phyloP scores from a whole-genome alignment of 257 asterid species.

The Apocynum venetum region DNA sequence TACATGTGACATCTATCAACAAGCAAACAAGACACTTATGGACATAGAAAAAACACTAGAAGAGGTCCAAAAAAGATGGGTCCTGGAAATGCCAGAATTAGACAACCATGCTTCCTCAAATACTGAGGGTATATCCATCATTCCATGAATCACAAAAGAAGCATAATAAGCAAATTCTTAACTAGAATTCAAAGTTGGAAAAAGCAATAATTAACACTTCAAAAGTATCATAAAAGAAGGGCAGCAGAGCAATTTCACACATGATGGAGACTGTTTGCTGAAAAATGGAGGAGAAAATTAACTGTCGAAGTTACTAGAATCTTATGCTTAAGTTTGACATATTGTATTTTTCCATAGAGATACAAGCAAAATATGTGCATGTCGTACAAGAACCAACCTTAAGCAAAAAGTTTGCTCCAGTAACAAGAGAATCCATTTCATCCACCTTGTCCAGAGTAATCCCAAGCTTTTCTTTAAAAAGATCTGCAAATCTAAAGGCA shows the following conservation, averaged over 20 bases:
- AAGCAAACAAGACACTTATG: background rate
- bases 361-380: slow-evolving; percentile 5
- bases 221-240: background rate
- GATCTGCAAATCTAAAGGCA: slow-evolving; percentile 83
- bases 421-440: slow-evolving; percentile 89
- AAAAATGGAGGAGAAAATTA: background rate
- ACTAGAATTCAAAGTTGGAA: background rate
- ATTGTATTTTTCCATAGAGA: background rate
- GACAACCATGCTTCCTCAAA: background rate
- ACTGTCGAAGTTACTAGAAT: background rate
- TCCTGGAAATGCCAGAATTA: background rate
- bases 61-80: background rate
- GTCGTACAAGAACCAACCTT: slow-evolving; percentile 51
- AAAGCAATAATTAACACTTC: background rate
- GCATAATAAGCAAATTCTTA: background rate
- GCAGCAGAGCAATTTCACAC: background rate
- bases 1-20: background rate
- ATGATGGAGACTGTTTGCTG: background rate
- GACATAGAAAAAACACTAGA: background rate
- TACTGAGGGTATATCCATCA: background rate
- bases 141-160: background rate
- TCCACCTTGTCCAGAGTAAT: slow-evolving; percentile 85
- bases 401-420: slow-evolving; percentile 90
- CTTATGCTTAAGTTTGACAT: background rate
- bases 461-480: slow-evolving; percentile 85